phyloP scores from a whole-genome alignment of 768 basidiomycete species.

The Amanita fuliginea region DNA sequence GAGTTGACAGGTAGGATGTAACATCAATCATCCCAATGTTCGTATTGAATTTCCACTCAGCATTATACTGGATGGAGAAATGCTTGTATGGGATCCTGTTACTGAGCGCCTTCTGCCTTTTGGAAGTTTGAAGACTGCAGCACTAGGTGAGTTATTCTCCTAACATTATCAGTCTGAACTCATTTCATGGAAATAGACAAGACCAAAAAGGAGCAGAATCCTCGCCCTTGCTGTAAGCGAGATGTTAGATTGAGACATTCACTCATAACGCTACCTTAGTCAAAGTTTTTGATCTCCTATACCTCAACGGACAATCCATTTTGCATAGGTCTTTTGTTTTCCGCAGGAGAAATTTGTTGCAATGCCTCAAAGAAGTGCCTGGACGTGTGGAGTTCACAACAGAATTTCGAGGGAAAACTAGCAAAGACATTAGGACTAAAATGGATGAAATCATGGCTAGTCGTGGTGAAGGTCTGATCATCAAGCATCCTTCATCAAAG shows the following conservation, averaged over 20 bases:
- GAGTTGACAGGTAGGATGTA: slow-evolving; percentile 69
- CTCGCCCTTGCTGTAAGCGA: slow-evolving; percentile 82
- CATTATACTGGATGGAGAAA: slow-evolving; percentile 93
- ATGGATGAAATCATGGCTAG: slow-evolving; percentile 79
- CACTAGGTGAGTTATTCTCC: slow-evolving; percentile 44
- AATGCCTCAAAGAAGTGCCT: slow-evolving; percentile 53
- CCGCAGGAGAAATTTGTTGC: slow-evolving; percentile 68
- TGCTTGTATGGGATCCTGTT: slow-evolving; percentile 96
- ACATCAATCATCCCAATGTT: neutral
- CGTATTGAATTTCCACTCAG: slow-evolving; percentile 25
- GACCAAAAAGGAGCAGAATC: slow-evolving; percentile 55
- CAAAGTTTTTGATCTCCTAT: slow-evolving; percentile 93
- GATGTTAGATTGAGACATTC: neutral
- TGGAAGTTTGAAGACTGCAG: slow-evolving; percentile 88
- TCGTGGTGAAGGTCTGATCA: slow-evolving; percentile 87
- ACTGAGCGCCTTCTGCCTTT: slow-evolving; percentile 85
- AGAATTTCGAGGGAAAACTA: slow-evolving; percentile 65
- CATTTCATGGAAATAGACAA: slow-evolving; percentile 35
- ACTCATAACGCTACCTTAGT: slow-evolving; percentile 33
- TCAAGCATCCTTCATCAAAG: slow-evolving; percentile 74
- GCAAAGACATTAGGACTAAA: slow-evolving; percentile 66
- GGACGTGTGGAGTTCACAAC: slow-evolving; percentile 76
- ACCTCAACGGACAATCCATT: slow-evolving; percentile 75
- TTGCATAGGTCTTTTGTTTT: slow-evolving; percentile 60
- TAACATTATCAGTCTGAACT: neutral